phyloP scores from a whole-genome alignment of 345 rosid genomes.

The Noccaea caerulescens region DNA sequence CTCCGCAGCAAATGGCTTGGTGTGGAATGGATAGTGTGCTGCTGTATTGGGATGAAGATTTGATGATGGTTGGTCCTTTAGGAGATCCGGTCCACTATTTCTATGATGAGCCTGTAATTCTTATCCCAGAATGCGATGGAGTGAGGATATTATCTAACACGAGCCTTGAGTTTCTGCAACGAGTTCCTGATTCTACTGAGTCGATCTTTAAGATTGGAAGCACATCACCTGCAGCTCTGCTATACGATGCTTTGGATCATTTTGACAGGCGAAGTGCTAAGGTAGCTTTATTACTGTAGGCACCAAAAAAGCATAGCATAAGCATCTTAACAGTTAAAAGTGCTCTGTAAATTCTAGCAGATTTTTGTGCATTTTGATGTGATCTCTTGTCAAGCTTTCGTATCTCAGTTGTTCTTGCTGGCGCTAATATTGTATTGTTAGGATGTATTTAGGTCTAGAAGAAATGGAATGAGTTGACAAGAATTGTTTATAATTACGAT shows the following conservation, averaged over 20 bases:
- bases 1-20: conserved; percentile 97
- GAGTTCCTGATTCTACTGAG: conserved; percentile 95
- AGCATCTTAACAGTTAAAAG: neutral
- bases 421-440: neutral
- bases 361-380: conserved; percentile 7
- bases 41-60: conserved; percentile 91
- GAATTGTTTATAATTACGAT: conserved; percentile 4
- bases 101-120: conserved; percentile 84
- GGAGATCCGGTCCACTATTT: conserved; percentile 81
- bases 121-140: conserved; percentile 96
- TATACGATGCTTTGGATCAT: conserved; percentile 96
- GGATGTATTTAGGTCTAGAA: neutral
- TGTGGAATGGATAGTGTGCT: conserved; percentile 95
- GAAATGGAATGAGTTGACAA: conserved; percentile 10
- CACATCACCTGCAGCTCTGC: conserved; percentile 89
- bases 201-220: conserved; percentile 96
- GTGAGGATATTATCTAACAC: conserved; percentile 90
- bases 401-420: conserved; percentile 8
- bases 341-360: neutral
- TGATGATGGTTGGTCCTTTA: conserved; percentile 92
- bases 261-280: conserved; percentile 95
- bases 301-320: neutral
- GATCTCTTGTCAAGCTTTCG: neutral
- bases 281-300: conserved; percentile 47
- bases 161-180: conserved; percentile 86